A percentile compares a stretch with the other conserved stretches of the same genome.
Conservation (phyloP, 1,139 yeast species). For the Yamadazyma oceani region DNA sequence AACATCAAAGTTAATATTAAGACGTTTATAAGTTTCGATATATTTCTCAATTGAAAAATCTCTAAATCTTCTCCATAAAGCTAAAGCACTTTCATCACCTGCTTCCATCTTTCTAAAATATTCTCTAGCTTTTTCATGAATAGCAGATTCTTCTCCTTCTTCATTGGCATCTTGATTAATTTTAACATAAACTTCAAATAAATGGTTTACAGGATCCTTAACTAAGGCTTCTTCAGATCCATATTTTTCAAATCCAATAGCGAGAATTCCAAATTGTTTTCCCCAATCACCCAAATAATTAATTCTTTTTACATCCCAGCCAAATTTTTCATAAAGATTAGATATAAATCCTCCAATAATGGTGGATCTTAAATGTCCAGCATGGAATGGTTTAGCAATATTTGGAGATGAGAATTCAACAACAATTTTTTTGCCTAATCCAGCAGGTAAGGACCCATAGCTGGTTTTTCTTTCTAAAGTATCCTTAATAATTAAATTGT, state of each 20-base stretch:
- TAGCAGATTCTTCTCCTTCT: conserved; percentile 68
- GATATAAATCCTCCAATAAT: conserved; percentile 97
- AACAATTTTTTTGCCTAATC: conserved; percentile 68
- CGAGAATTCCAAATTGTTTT: conserved; percentile 94
- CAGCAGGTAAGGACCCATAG: conserved; percentile 79
- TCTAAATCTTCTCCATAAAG: conserved; percentile 86
- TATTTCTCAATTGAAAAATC: conserved; percentile 85
- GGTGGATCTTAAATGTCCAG: conserved; percentile 97
- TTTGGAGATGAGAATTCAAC: conserved; percentile 97
- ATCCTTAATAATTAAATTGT: conserved; percentile 70
- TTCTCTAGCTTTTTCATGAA: conserved; percentile 82
- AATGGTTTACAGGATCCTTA: conserved; percentile 87
- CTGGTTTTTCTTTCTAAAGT: conserved; percentile 56
- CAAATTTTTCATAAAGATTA: conserved; percentile 84
- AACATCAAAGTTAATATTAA: conserved; percentile 81
- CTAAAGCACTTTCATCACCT: conserved; percentile 80
- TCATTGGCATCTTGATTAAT: conserved; percentile 75
- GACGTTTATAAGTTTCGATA: conserved; percentile 84
- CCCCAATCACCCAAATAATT: conserved; percentile 99
- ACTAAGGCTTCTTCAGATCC: conserved; percentile 76
- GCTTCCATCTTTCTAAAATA: conserved; percentile 93
- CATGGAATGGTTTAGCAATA: conserved; percentile 99
- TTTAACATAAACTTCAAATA: conserved; percentile 90
- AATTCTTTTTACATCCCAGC: conserved; percentile 87
- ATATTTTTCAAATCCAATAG: conserved; percentile 85